Conservation (phyloP, 441 rosid species). For the Jatropha multifida region DNA sequence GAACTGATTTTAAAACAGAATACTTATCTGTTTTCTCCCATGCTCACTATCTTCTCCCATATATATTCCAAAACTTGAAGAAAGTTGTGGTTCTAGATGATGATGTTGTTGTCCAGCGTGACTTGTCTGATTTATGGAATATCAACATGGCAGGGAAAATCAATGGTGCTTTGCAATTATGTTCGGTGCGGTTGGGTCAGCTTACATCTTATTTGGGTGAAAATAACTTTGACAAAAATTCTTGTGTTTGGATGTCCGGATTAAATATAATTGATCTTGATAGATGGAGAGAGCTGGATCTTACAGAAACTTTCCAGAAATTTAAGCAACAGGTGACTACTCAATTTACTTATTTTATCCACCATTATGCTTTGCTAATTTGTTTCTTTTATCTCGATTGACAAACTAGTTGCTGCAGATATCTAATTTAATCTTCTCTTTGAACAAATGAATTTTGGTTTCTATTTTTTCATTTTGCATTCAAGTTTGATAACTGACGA, state of each 20-base stretch:
- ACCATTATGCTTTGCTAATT: neutral
- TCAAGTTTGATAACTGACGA: neutral
- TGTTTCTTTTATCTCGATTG: neutral
- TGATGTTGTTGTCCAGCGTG: constrained; percentile 73
- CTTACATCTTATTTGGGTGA: constrained; percentile 50
- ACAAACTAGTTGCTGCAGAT: neutral
- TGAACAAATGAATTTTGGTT: neutral
- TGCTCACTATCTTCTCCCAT: constrained; percentile 80
- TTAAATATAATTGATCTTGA: constrained; percentile 78
- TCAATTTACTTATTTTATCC: neutral
- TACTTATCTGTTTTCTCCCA: constrained; percentile 75
- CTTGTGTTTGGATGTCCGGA: constrained; percentile 97
- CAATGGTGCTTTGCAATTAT: constrained; percentile 71
- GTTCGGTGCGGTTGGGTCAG: constrained; percentile 71
- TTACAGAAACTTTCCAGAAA: constrained; percentile 65
- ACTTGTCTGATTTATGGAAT: constrained; percentile 62
- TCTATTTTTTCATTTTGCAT: neutral
- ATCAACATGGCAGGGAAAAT: constrained; percentile 81
- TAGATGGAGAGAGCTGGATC: constrained; percentile 77
- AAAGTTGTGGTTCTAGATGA: constrained; percentile 77
- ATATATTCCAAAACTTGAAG: constrained; percentile 59
- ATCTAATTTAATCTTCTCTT: neutral
- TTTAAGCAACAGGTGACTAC: constrained; percentile 60
- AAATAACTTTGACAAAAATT: constrained; percentile 40
- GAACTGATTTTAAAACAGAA: constrained; percentile 50